phyloP scores from a whole-genome alignment of 2,329 filamentous ascomycete species.

The Fusarium sp. region DNA sequence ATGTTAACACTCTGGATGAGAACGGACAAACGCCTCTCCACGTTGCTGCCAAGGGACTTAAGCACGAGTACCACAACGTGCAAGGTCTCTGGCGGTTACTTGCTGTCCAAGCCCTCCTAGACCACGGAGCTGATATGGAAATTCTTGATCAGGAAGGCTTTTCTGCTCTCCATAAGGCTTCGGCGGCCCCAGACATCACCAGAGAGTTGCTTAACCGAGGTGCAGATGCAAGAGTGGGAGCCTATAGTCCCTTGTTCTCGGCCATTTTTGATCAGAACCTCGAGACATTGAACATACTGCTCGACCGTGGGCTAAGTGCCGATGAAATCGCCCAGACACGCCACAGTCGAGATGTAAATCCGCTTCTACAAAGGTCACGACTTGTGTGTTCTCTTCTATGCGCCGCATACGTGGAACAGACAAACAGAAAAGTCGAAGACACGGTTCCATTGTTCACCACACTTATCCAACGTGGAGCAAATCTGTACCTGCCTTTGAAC shows the following conservation, averaged over 20 bases:
- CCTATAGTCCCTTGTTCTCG: conserved; percentile 22
- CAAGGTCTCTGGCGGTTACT: conserved; percentile 16
- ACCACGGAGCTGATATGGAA: conserved; percentile 35
- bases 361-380: not conserved
- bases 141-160: conserved; percentile 4
- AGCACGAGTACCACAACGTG: fast-evolving
- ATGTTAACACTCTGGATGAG: conserved; percentile 6
- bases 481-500: conserved; percentile 38
- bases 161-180: conserved; percentile 27
- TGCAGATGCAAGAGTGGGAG: conserved; percentile 6
- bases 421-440: not conserved
- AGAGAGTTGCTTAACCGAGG: conserved; percentile 26
- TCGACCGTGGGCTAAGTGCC: conserved; percentile 25
- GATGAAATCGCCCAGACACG: conserved; percentile 15
- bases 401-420: not conserved
- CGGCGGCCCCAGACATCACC: conserved; percentile 5
- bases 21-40: conserved; percentile 34
- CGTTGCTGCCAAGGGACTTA: conserved; percentile 8
- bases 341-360: not conserved
- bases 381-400: conserved; percentile 26
- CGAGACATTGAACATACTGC: conserved; percentile 17
- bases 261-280: conserved; percentile 27
- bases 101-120: conserved; percentile 31
- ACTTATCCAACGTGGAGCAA: conserved; percentile 26
- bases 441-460: conserved; percentile 11